Base-by-base conservation (phyloP, 2,329 filamentous ascomycete species). In the Verticillium albo-atrum region DNA sequence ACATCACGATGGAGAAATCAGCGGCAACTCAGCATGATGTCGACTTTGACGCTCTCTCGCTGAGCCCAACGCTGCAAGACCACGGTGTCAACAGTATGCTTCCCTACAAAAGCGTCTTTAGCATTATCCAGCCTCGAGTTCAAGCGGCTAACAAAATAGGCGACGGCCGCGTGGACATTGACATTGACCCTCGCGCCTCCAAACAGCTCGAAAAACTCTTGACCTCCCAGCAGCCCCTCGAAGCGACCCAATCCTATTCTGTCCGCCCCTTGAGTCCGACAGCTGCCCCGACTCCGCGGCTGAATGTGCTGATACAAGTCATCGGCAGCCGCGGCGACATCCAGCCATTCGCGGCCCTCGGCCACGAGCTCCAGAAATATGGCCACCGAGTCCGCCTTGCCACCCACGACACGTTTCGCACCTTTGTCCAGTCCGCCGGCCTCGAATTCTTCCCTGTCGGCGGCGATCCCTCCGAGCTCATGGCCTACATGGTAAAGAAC, bases 301-400 rank as follows among this genome's bases (percentile, higher is more conserved):
- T 83, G 26, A 84, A 83, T 57, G 77, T 84, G 50, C 79, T 83
- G 4, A 81, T 84, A 57, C 82, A 84, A 58, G 78, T 84, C 2
- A 81, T 85, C 1, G 79, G 79, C 23, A 75, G 72, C 14, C 73
- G 79, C 32, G 82, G 82, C n/a, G 82, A 85, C 66, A 79, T 85
- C 1, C 82, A 85, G 58, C 82, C 82, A 1, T 85, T 85, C 58
- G 68, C 85, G 56, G 80, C 81, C 0, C 68, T 85, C 1, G 82
- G 81, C 0, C 76, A 75, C 51, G 75, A 77, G 15, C 67, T 85
- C 4, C 74, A 77, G 61, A 71, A 69, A 7, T 71, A 78, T 57
- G 79, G 80, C 2, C 81, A 83, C 66, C 75, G 80, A 12, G 77
- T 84, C 2, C 75, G 81, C 2, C 65, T 83, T 4, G 81, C 80